Evolutionary conservation across 1,139 yeast genomes (phyloP).

Genomic region (Ogataea hybrid): DNA sequence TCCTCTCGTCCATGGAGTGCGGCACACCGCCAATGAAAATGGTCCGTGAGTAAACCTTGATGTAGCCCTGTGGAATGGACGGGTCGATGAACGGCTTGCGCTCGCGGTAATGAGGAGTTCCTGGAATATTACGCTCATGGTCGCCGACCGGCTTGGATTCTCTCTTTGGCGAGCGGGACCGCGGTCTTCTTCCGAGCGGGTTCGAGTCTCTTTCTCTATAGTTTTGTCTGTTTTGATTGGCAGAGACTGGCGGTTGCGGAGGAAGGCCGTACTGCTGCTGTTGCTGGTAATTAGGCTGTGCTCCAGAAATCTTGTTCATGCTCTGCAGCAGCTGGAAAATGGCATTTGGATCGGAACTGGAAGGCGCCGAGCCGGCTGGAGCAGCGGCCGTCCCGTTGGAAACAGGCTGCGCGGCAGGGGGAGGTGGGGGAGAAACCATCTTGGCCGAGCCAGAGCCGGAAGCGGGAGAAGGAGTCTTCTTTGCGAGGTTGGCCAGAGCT

Average conservation of each 20-base stretch:
- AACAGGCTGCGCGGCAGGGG: slow-evolving; percentile 16
- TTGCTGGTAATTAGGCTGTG: slow-evolving; percentile 24
- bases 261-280: slow-evolving; percentile 23
- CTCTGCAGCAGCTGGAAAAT: slow-evolving; percentile 44
- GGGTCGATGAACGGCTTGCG: slow-evolving; percentile 69
- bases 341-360: slow-evolving; percentile 40
- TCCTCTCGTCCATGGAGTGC: slow-evolving; percentile 71
- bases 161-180: slow-evolving; percentile 57
- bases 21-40: slow-evolving; percentile 94
- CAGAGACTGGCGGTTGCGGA: slow-evolving; percentile 17
- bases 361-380: slow-evolving; percentile 15
- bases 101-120: slow-evolving; percentile 71
- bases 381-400: slow-evolving; percentile 13
- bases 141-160: slow-evolving; percentile 33
- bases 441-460: slow-evolving; percentile 12
- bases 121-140: slow-evolving; percentile 65
- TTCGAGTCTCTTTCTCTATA: slow-evolving; percentile 30
- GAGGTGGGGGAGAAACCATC: slow-evolving; percentile 19
- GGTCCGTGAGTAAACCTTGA: slow-evolving; percentile 86
- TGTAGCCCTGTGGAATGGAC: slow-evolving; percentile 71
- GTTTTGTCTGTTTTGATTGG: slow-evolving; percentile 25
- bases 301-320: slow-evolving; percentile 30
- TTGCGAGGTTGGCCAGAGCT: slow-evolving; percentile 58
- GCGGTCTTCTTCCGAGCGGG: slow-evolving; percentile 43
- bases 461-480: slow-evolving; percentile 26